phyloP scores from a whole-genome alignment of 805 yeast genomes.

The Candida adriatica region DNA sequence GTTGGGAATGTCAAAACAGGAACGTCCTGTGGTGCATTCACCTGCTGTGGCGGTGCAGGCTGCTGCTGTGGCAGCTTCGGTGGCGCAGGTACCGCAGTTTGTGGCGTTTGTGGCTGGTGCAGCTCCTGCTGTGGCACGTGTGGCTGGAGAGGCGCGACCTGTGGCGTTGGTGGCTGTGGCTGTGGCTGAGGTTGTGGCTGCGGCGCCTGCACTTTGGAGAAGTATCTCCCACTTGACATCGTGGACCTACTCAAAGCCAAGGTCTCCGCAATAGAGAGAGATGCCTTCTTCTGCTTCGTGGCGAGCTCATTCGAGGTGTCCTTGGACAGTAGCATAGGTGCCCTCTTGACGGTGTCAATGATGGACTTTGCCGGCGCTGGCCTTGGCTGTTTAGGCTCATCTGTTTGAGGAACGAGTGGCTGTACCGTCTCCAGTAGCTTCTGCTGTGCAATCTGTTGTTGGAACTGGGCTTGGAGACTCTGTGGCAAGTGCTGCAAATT shows the following conservation, averaged over 20 bases:
- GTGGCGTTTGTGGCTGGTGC: background rate
- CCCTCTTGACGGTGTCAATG: constrained; percentile 17
- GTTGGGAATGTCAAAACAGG: constrained; percentile 6
- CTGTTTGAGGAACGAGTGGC: constrained; percentile 2
- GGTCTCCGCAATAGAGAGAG: constrained; percentile 53
- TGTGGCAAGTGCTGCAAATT: constrained; percentile 18
- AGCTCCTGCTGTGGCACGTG: too few relatives aligned
- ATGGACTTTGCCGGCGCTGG: constrained; percentile 19
- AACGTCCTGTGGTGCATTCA: constrained; percentile 1
- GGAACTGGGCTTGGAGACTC: constrained; percentile 19
- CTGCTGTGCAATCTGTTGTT: constrained; percentile 21
- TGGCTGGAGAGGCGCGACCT: too few relatives aligned
- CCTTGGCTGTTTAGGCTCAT: constrained; percentile 14
- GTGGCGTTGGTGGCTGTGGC: constrained; percentile 1
- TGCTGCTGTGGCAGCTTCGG: background rate
- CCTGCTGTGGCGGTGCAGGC: background rate
- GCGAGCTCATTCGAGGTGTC: constrained; percentile 23
- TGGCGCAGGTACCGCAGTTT: constrained; percentile 1
- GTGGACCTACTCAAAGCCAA: constrained; percentile 46
- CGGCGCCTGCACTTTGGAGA: constrained; percentile 19
- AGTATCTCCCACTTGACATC: constrained; percentile 30
- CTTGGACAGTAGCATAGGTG: constrained; percentile 19
- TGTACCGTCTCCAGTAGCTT: constrained; percentile 5
- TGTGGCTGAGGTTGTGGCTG: constrained; percentile 1
- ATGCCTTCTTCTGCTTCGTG: constrained; percentile 22